A percentile compares a stretch with the other conserved stretches of the same genome.
These are phyloP conservation scores for Peronospora destructor DNA, from an alignment of 352 stramenopile genomes.

Conservation along the genomic window DNA sequence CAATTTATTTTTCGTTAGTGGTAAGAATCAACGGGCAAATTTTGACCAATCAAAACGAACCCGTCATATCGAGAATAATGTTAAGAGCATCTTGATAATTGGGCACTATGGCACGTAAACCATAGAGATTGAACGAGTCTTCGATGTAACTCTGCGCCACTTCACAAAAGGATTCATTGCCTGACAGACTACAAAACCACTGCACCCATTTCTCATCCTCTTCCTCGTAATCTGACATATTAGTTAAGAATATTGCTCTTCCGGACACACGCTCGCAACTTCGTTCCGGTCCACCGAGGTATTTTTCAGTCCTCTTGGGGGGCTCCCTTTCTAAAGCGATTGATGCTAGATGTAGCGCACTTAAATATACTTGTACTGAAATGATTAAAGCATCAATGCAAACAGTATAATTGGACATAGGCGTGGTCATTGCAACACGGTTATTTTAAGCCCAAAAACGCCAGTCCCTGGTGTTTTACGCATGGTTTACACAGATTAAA, in stretches of 20 bases:
- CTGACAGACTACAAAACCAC: constrained; percentile 89
- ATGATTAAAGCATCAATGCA: background rate
- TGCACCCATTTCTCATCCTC: constrained; percentile 91
- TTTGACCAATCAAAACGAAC: constrained; percentile 20
- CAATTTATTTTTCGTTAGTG: background rate
- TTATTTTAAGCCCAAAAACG: constrained; percentile 9
- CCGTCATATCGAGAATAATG: constrained; percentile 89
- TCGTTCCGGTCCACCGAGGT: constrained; percentile 30
- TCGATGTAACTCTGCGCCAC: constrained; percentile 90
- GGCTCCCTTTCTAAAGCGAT: constrained; percentile 29
- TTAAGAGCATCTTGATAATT: constrained; percentile 89
- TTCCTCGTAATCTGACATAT: constrained; percentile 87
- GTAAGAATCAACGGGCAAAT: background rate
- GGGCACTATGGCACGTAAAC: constrained; percentile 79
- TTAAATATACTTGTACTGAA: constrained; percentile 16
- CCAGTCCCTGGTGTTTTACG: background rate
- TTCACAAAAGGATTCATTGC: constrained; percentile 90
- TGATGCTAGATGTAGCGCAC: constrained; percentile 20
- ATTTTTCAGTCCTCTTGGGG: constrained; percentile 7
- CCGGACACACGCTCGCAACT: constrained; percentile 3
- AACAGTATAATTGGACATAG: background rate
- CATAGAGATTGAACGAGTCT: constrained; percentile 92
- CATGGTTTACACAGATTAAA: no score
- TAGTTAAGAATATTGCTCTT: constrained; percentile 7
- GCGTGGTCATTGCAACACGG: constrained; percentile 3